Percentiles rank a stretch among this genome's conserved stretches.
These are phyloP conservation scores for Mycena indigotica DNA, from an alignment of 768 basidiomycete species.

Conservation along the genomic window DNA sequence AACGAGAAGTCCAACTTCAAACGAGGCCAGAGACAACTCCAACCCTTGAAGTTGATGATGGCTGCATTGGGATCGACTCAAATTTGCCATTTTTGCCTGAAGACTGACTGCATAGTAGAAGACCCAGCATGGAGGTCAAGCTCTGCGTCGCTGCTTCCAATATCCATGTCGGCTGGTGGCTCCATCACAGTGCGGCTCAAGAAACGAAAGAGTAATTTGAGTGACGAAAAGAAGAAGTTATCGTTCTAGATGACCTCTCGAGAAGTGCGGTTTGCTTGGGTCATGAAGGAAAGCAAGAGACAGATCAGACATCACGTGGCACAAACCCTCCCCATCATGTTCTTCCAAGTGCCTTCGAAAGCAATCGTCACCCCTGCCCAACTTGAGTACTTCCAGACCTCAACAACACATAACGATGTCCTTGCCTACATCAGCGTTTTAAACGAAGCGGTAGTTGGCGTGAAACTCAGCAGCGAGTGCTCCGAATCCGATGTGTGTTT, in stretches of 20 bases:
- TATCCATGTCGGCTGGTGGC: too few relatives aligned
- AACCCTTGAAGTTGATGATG: too few relatives aligned
- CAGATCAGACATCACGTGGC: background rate
- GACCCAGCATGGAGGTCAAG: too few relatives aligned
- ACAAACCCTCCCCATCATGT: constrained; percentile 5
- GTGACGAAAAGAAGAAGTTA: background rate
- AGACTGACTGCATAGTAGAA: too few relatives aligned
- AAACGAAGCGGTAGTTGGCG: constrained; percentile 74
- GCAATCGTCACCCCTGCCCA: constrained; percentile 76
- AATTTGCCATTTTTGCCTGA: too few relatives aligned
- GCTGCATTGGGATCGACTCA: too few relatives aligned
- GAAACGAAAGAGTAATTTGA: background rate
- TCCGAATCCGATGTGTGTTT: constrained; percentile 59
- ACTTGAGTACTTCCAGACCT: constrained; percentile 78
- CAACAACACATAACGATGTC: constrained; percentile 68
- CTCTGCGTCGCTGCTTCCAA: too few relatives aligned
- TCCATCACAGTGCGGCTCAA: too few relatives aligned
- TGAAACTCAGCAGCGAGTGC: constrained; percentile 72
- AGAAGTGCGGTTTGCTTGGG: background rate
- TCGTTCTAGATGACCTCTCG: background rate
- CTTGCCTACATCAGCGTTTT: constrained; percentile 71
- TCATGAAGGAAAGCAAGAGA: background rate
- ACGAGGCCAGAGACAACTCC: too few relatives aligned
- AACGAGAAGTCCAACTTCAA: too few relatives aligned
- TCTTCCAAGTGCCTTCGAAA: constrained; percentile 63